Percentiles rank a stretch among this genome's conserved stretches.
phyloP scores from a whole-genome alignment of 169 alveolate genomes.

The Condylostoma magnum region DNA sequence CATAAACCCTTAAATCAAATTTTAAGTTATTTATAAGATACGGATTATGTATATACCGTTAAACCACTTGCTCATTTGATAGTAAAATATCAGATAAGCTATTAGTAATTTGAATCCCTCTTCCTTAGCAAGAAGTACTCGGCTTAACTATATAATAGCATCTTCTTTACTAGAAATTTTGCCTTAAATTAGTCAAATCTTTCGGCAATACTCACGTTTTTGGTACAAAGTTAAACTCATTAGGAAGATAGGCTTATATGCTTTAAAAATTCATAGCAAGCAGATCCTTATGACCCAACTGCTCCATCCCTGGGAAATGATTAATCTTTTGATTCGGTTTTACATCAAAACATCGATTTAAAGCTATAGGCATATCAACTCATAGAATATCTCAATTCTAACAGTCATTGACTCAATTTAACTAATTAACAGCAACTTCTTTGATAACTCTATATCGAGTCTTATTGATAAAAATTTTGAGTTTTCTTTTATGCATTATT shows the following conservation, averaged over 20 bases:
- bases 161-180: constrained; percentile 4
- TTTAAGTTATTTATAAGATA: constrained; percentile 57
- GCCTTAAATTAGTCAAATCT: constrained; percentile 46
- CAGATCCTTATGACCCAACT: constrained; percentile 76
- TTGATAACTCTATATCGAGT: background rate
- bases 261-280: constrained; percentile 80
- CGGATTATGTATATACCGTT: constrained; percentile 59
- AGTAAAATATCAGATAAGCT: constrained; percentile 43
- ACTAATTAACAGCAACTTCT: background rate
- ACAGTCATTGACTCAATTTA: constrained; percentile 6
- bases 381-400: constrained; percentile 74
- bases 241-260: constrained; percentile 67
- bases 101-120: constrained; percentile 62
- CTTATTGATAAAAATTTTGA: background rate
- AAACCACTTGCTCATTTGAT: constrained; percentile 48
- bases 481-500: no score
- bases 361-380: constrained; percentile 69
- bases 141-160: constrained; percentile 60
- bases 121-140: constrained; percentile 64
- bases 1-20: constrained; percentile 74
- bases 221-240: constrained; percentile 59
- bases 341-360: constrained; percentile 59
- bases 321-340: constrained; percentile 71
- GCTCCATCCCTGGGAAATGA: constrained; percentile 81
- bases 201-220: constrained; percentile 70